A percentile compares a stretch with the other conserved stretches of the same genome.
phyloP scores from a whole-genome alignment of 768 basidiomycete genomes.

The Cytidiella melzeri region DNA sequence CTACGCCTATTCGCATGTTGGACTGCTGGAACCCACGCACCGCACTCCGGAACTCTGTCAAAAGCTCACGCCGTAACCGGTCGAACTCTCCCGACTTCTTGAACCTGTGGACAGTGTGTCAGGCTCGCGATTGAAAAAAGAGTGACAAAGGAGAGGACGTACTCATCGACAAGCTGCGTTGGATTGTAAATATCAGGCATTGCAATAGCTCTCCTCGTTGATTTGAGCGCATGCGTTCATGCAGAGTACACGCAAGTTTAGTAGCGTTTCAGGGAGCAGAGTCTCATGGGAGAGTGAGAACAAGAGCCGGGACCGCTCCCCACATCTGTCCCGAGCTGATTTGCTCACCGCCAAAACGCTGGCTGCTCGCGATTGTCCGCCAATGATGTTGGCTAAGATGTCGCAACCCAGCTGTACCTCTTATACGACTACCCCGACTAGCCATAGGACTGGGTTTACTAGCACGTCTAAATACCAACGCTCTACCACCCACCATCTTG shows the following conservation, averaged over 20 bases:
- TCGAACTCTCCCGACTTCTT: slow-evolving; percentile 80
- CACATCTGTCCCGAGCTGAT: not conserved
- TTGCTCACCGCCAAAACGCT: not conserved
- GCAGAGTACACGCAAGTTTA: too few species aligned
- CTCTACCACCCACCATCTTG: slow-evolving; percentile 4
- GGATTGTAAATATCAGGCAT: slow-evolving; percentile 56
- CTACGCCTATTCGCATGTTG: slow-evolving; percentile 4
- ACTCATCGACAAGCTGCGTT: slow-evolving; percentile 61
- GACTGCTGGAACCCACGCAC: slow-evolving; percentile 34
- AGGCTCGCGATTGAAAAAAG: too few species aligned
- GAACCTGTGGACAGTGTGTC: too few species aligned
- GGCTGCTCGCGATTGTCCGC: not conserved
- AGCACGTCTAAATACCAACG: too few species aligned
- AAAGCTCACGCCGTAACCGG: slow-evolving; percentile 57
- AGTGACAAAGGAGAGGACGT: too few species aligned
- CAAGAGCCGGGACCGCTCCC: slow-evolving; percentile 6
- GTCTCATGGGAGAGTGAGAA: slow-evolving; percentile 14
- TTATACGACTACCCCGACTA: too few species aligned
- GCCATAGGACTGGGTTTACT: too few species aligned
- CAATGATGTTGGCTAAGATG: not conserved
- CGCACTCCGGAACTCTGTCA: slow-evolving; percentile 54
- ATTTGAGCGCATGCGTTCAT: too few species aligned
- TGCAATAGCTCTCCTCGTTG: too few species aligned
- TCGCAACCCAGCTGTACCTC: too few species aligned
- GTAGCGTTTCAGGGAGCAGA: too few species aligned